Evolutionary conservation across 164 flowering plant genomes (phyloP), one percentile per base, ranked within the genome.

Genomic region (Warburgia ugandensis): DNA sequence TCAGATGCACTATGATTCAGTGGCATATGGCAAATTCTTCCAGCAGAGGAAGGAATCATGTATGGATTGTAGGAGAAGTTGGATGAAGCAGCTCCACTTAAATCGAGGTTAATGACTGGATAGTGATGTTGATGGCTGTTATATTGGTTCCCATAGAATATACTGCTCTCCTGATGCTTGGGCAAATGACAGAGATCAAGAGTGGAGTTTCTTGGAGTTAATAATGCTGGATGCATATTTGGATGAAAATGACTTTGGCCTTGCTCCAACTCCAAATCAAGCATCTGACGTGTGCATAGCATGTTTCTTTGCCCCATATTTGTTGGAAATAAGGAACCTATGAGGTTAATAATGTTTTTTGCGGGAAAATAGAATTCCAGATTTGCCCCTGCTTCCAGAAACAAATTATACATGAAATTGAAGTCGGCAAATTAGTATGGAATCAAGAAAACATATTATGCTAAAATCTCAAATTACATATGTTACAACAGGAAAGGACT

Each of bases 291-390:
- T 35, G 65, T 56, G 61, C 64, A 73, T 39, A 50, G 59, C 63
- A 75, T 73, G 64, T 68, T 80, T 46, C 86, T 73, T 42, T 77
- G 83, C 21, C 78, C 76, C 86, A 81, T 86, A 33, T 64, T 47
- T 13, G 35, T 39, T 19, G 47, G 19, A 47, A n/a, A n/a, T n/a
- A n/a, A n/a, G n/a, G n/a, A n/a, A n/a, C n/a, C n/a, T n/a, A n/a
- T n/a, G n/a, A n/a, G n/a, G n/a, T n/a, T n/a, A n/a, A n/a, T n/a
- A n/a, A n/a, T n/a, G n/a, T n/a, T n/a, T n/a, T n/a, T n/a, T n/a
- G n/a, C n/a, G n/a, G n/a, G n/a, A n/a, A n/a, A n/a, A n/a, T n/a
- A n/a, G n/a, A n/a, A n/a, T n/a, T n/a, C n/a, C n/a, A n/a, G n/a
- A n/a, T n/a, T n/a, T n/a, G n/a, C n/a, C n/a, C n/a, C n/a, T n/a